Evolutionary conservation across 164 flowering plant genomes (phyloP), one percentile per base, ranked within the genome.

Genomic region (Kalanchoe fedtschenkoi): DNA sequence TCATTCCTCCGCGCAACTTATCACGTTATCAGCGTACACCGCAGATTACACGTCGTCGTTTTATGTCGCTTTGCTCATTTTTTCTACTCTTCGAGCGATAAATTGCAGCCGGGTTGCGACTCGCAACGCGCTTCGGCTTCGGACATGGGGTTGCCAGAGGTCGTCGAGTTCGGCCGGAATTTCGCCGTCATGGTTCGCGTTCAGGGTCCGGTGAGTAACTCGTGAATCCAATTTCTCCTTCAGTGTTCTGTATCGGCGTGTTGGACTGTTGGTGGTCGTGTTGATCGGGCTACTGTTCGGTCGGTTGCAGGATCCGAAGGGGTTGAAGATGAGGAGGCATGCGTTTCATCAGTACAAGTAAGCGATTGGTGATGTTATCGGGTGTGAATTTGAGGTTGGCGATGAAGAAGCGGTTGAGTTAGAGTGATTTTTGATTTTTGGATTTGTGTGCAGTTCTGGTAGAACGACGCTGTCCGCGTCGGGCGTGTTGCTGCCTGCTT

Each of bases 401-500:
- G 35, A 13, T 13, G 21, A 32, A 13, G 26, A 30, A 10, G 17
- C 9, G n/a, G 38, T 15, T 56, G 21, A 56, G 34, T 19, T 22
- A n/a, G 46, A 19, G 34, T 56, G 22, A 34, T n/a, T n/a, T n/a
- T n/a, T n/a, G 34, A 28, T 5, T 34, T 21, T 58, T 34, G 38
- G 41, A 34, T 58, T 6, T 58, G 6, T 62, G 30, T 58, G 35
- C 68, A 92, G 98, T 62, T 86, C 83, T 44, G 96, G 98, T 17
- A 84, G 65, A 47, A 89, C 96, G 26, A 81, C 92, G 13, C 77
- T 92, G 17, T 92, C 98, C 58, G 91, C 96, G 33, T 92, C 98
- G 33, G 96, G 98, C 58, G 44, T 85, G 73, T 35, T 89, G 42
- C 65, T 89, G 71, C 89, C 95, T 3, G 66, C 74, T 39, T 68